A percentile compares a stretch with the other conserved stretches of the same genome.
phyloP scores from a whole-genome alignment of 75 land plant genomes.

The Pseudotsuga menziesii region DNA sequence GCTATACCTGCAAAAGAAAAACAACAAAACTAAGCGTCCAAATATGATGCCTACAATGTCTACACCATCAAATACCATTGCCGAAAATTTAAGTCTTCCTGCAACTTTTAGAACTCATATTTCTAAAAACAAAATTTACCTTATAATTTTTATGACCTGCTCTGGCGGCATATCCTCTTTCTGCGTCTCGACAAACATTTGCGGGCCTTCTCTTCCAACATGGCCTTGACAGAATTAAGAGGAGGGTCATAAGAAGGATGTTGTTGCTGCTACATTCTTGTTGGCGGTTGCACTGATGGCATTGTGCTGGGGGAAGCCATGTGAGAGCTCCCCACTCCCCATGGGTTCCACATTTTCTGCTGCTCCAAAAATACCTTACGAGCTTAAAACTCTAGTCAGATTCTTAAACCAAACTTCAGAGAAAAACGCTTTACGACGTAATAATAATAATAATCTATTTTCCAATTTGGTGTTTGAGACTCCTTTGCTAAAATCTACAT shows the following conservation, averaged over 20 bases:
- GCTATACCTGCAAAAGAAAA: too few species aligned
- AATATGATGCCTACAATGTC: background rate
- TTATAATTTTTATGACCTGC: slow-evolving; percentile 94
- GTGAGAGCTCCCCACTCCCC: slow-evolving; percentile 21
- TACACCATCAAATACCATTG: background rate
- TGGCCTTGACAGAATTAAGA: slow-evolving; percentile 53
- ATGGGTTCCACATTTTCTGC: slow-evolving; percentile 41
- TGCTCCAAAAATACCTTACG: background rate
- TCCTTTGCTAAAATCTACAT: too few species aligned
- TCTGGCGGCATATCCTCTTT: slow-evolving; percentile 99
- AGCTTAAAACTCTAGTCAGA: background rate
- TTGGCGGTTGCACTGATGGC: slow-evolving; percentile 50
- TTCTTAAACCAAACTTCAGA: too few species aligned
- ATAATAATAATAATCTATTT: too few species aligned
- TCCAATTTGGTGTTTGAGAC: too few species aligned
- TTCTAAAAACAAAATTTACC: slow-evolving; percentile 27
- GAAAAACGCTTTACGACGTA: too few species aligned
- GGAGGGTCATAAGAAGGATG: slow-evolving; percentile 47
- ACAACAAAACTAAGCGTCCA: too few species aligned
- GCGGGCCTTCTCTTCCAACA: slow-evolving; percentile 90
- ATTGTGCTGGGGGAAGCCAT: slow-evolving; percentile 51
- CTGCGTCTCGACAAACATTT: slow-evolving; percentile 99
- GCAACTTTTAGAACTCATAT: background rate
- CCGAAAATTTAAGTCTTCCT: background rate
- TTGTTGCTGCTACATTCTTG: slow-evolving; percentile 40